Conservation (phyloP, 2,329 filamentous ascomycete genomes). For the Ceratocystis papillata region DNA sequence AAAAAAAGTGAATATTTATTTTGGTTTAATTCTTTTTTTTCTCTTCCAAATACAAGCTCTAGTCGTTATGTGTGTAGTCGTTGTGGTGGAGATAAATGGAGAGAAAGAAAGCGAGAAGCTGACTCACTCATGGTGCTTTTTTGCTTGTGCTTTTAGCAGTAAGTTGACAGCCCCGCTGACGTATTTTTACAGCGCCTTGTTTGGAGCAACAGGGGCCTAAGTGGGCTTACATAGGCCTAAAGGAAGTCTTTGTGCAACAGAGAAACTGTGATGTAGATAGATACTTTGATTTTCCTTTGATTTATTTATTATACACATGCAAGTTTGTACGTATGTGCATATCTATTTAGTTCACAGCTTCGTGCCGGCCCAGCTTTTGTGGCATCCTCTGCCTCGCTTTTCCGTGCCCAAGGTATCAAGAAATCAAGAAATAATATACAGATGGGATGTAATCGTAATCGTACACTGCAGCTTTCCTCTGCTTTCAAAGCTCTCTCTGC, state of each 20-base stretch:
- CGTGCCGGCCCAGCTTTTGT: too few relatives aligned
- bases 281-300: not conserved
- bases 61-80: not conserved
- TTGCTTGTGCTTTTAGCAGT: not conserved
- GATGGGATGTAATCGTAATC: not conserved
- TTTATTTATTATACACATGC: not conserved
- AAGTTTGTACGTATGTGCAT: too few relatives aligned
- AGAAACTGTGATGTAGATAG: too few relatives aligned
- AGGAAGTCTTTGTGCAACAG: not conserved
- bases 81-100: constrained; percentile 8
- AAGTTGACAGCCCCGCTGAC: constrained; percentile 6
- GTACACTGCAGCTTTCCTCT: not conserved
- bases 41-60: not conserved
- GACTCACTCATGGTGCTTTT: constrained; percentile 15
- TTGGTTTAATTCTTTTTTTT: not conserved
- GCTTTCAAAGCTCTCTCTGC: not conserved
- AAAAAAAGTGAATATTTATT: not conserved
- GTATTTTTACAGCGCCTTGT: not conserved
- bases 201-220: constrained; percentile 8
- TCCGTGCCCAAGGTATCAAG: too few relatives aligned
- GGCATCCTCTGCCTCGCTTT: too few relatives aligned
- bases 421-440: not conserved
- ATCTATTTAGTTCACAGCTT: not conserved
- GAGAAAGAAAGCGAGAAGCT: constrained; percentile 5
- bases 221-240: not conserved